These are phyloP conservation scores for Physcia stellaris DNA, from an alignment of 495 filamentous ascomycete species.

Conservation along the genomic window DNA sequence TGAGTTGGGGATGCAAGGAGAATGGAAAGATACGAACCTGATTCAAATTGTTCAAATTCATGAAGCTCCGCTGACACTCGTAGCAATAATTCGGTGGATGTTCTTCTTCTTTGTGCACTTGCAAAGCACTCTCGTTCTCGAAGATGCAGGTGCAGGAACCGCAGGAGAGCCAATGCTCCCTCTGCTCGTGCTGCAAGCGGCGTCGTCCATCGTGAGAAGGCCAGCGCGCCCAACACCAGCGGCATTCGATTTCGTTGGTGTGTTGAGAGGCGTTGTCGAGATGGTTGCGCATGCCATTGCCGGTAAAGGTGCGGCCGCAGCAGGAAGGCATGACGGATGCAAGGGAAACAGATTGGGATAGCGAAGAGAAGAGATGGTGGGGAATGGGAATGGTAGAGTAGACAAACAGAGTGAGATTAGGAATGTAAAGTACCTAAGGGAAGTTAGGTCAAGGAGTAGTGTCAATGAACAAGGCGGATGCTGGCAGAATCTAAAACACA, in stretches of 20 bases:
- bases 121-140: conserved; percentile 1
- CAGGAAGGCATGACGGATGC: conserved; percentile 13
- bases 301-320: conserved; percentile 9
- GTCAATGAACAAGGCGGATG: too few species aligned
- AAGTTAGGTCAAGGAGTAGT: too few species aligned
- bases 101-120: conserved; percentile 11
- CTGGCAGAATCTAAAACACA: too few species aligned
- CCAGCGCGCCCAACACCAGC: conserved; percentile 12
- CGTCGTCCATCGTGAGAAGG: conserved; percentile 8
- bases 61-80: conserved; percentile 14
- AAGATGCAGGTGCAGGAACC: conserved; percentile 12
- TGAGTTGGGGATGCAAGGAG: too few species aligned
- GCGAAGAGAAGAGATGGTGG: too few species aligned
- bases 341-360: too few species aligned
- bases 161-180: conserved; percentile 8
- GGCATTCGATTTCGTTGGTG: conserved; percentile 8
- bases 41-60: conserved; percentile 13
- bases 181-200: conserved; percentile 7
- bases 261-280: conserved; percentile 14
- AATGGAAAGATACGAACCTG: too few species aligned
- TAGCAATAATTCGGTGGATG: conserved; percentile 15
- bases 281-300: conserved; percentile 11
- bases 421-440: too few species aligned
- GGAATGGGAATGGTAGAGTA: too few species aligned
- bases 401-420: too few species aligned